Evolutionary conservation across 495 filamentous ascomycete species (phyloP), one percentile per base, ranked within the genome.

Genomic region (Tuber indicum): DNA sequence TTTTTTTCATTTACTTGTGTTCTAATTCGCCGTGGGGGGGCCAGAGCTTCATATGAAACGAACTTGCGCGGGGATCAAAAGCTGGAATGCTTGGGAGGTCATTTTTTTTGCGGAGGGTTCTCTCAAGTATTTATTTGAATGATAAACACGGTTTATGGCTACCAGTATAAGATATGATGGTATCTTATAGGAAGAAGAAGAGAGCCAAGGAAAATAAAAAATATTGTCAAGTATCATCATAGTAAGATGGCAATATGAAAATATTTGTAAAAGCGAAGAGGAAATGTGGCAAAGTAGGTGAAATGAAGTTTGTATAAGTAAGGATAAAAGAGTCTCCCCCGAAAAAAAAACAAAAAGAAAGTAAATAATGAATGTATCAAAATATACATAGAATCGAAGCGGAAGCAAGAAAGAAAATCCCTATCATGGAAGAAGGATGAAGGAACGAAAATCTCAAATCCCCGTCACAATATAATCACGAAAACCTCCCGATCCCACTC

Each of bases 381-480:
- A 66, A 66, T 66, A 66, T 66, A 66, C 58, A 66, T 66, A 66
- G 58, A 66, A 66, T 66, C 12, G 26, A 66, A 66, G 26, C 26
- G 7, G 7, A 32, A 62, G 3, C 1, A 62, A 32, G 32, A 58
- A 26, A 26, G n/a, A 9, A 52, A 23, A 58, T 9, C 47, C 19
- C 47, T 0, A 49, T 8, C 42, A 49, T 8, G 17, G 6, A 49
- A 49, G 21, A 23, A 49, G 21, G 21, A 49, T 8, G 23, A 66
- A 32, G 32, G n/a, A 32, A 66, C n/a, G 58, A 66, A 66, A 66
- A 66, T 66, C 58, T 66, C 58, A 32, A 66, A 66, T 66, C 58
- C 58, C 58, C 58, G 58, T 66, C 58, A 32, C 32, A 6, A 32
- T 66, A 32, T 62, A 6, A 32, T 66, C 58, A 66, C 12, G 58